These are phyloP conservation scores for Cyberlindnera maritima DNA, from an alignment of 805 yeast genomes.

Conservation along the genomic window DNA sequence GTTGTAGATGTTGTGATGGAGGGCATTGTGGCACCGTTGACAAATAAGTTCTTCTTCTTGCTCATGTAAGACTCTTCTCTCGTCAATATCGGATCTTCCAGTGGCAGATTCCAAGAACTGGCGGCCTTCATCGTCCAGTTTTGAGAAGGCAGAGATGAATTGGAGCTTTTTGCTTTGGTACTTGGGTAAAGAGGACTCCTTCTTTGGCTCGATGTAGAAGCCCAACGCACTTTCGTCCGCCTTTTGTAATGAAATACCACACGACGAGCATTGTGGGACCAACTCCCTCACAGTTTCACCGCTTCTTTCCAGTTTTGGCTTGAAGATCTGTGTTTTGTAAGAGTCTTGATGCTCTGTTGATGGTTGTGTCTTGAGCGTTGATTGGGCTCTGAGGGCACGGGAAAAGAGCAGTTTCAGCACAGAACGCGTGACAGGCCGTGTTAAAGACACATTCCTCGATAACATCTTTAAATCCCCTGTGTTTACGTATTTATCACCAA, in stretches of 20 bases:
- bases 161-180: slow-evolving; percentile 19
- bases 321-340: slow-evolving; percentile 1
- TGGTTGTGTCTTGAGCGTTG: neutral
- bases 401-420: neutral
- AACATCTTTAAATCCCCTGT: too few species aligned
- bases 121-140: slow-evolving; percentile 25
- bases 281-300: neutral
- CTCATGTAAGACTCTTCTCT: neutral
- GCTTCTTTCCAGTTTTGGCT: slow-evolving; percentile 6
- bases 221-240: slow-evolving; percentile 39
- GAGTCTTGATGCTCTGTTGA: neutral
- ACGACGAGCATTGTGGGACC: slow-evolving; percentile 42
- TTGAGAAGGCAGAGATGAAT: slow-evolving; percentile 20
- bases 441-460: too few species aligned
- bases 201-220: slow-evolving; percentile 36
- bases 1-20: slow-evolving; percentile 41
- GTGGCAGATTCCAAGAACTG: slow-evolving; percentile 11
- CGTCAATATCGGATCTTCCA: neutral
- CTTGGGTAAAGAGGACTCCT: slow-evolving; percentile 1
- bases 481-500: too few species aligned
- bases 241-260: slow-evolving; percentile 55
- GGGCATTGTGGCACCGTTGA: slow-evolving; percentile 53
- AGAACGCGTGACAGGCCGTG: neutral
- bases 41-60: slow-evolving; percentile 34
- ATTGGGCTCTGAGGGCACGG: neutral